phyloP scores from a whole-genome alignment of 2,329 filamentous ascomycete species.

The Macrophomina pseudophaseolina region DNA sequence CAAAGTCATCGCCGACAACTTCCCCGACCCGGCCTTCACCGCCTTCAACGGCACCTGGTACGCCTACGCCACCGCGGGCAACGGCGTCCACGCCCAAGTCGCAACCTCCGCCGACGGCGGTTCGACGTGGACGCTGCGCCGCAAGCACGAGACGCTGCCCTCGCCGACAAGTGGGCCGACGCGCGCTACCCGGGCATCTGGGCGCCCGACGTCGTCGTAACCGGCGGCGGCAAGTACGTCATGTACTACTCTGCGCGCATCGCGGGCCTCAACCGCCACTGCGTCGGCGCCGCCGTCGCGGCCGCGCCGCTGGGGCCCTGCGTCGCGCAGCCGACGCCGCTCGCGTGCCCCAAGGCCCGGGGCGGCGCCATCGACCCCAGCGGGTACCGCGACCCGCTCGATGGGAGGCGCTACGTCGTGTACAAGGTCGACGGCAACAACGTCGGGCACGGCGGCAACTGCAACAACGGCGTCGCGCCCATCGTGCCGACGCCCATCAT shows the following conservation, averaged over 20 bases:
- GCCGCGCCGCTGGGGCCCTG: slow-evolving; percentile 60
- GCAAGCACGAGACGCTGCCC: slow-evolving; percentile 37
- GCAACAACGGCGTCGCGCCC: slow-evolving; percentile 52
- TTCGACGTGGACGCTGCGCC: slow-evolving; percentile 37
- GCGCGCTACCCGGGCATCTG: slow-evolving; percentile 34
- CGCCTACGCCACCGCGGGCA: slow-evolving; percentile 41
- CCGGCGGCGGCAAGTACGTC: slow-evolving; percentile 57
- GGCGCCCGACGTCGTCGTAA: slow-evolving; percentile 40
- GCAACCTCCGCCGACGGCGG: slow-evolving; percentile 44
- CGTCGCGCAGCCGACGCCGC: slow-evolving; percentile 51
- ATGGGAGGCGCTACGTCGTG: slow-evolving; percentile 62
- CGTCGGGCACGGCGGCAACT: slow-evolving; percentile 53
- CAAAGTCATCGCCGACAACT: slow-evolving; percentile 28
- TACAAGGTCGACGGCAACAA: slow-evolving; percentile 72
- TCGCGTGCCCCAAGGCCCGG: slow-evolving; percentile 53
- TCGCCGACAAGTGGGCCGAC: slow-evolving; percentile 35
- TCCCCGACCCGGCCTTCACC: slow-evolving; percentile 45
- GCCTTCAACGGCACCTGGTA: slow-evolving; percentile 42
- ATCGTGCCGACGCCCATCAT: slow-evolving; percentile 59
- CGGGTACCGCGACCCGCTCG: slow-evolving; percentile 55
- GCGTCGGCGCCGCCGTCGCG: slow-evolving; percentile 63
- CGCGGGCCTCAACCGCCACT: slow-evolving; percentile 53
- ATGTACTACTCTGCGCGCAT: slow-evolving; percentile 65
- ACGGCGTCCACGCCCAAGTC: slow-evolving; percentile 39
- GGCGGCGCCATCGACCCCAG: slow-evolving; percentile 69